Evolutionary conservation across 2,329 filamentous ascomycete genomes (phyloP), one percentile per base, ranked within the genome.

Genomic region (Didymella glomerata): DNA sequence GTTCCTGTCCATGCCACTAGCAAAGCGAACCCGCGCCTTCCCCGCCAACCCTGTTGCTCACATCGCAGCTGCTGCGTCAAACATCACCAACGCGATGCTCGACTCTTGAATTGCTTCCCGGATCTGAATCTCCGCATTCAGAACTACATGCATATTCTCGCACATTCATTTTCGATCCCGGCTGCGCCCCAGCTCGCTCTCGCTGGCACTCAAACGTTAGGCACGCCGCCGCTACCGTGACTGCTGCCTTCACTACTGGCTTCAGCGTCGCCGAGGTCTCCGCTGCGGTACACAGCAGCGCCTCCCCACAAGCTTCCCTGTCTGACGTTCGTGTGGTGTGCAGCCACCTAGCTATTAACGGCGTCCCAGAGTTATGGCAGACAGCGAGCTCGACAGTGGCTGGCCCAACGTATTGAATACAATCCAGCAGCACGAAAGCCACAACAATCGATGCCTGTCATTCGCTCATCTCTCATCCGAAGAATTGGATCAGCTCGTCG

Each of bases 341-440:
- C 36, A 24, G 44, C 45, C 36, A 55, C 52, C 51, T 44, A 56
- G 44, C 48, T 63, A 42, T 47, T 44, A 69, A 70, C 66, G 64
- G 63, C 51, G 53, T 58, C 62, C 64, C 60, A 67, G 64, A 57
- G 65, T 62, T 55, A 60, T 54, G 58, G 62, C 55, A 49, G 55
- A 44, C 48, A 22, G 14, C 61, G 57, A 59, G 59, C 60, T 59
- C 54, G 48, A 67, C 63, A 58, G 62, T 62, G 41, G 32, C 50
- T 46, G 49, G 30, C 32, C 50, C 49, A 22, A 32, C 3, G 32
- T 16, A 25, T 20, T 27, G 34, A 44, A 47, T 40, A 47, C 42
- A 22, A 10, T 22, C n/a, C 32, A 41, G 25, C 42, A 46, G 22
- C 14, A 27, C 24, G 16, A 27, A 27, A 27, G 20, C 38, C 24